Percentiles rank a stretch among this genome's conserved stretches.
Conservation (phyloP, 108 stramenopile genomes). For the Bacterosira constricta region DNA sequence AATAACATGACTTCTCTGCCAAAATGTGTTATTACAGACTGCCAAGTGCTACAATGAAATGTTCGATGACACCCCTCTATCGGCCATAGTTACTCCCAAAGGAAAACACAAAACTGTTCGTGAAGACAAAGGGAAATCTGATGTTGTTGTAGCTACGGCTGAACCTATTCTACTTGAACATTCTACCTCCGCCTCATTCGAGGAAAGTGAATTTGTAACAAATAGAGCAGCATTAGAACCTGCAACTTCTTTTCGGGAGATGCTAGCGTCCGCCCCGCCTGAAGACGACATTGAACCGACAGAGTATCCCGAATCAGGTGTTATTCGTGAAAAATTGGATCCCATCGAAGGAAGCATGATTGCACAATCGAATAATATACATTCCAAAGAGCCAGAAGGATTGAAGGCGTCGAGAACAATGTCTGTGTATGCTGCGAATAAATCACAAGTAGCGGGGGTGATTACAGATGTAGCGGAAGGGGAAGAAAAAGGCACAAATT, state of each 20-base stretch:
- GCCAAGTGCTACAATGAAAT: constrained; percentile 41
- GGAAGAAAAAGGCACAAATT: background rate
- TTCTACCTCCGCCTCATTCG: background rate
- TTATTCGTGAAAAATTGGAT: background rate
- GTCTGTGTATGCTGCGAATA: background rate
- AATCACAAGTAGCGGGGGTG: too few relatives aligned
- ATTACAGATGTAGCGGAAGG: background rate
- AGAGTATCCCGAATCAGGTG: background rate
- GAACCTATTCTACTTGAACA: background rate
- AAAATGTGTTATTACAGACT: constrained; percentile 9
- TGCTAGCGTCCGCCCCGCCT: too few relatives aligned
- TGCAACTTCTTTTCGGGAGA: too few relatives aligned
- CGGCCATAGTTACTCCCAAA: constrained; percentile 12
- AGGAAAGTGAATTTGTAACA: constrained; percentile 3
- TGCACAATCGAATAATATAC: background rate
- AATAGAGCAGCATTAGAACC: background rate
- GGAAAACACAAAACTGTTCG: background rate
- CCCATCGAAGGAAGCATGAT: background rate
- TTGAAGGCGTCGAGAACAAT: background rate
- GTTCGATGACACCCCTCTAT: constrained; percentile 31
- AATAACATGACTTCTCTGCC: too few relatives aligned
- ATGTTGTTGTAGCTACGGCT: too few relatives aligned
- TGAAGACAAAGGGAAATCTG: background rate
- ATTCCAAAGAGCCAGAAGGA: background rate
- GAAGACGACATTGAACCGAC: background rate